These are phyloP conservation scores for Hanseniaspora clermontiae DNA, from an alignment of 805 yeast species.

Conservation along the genomic window DNA sequence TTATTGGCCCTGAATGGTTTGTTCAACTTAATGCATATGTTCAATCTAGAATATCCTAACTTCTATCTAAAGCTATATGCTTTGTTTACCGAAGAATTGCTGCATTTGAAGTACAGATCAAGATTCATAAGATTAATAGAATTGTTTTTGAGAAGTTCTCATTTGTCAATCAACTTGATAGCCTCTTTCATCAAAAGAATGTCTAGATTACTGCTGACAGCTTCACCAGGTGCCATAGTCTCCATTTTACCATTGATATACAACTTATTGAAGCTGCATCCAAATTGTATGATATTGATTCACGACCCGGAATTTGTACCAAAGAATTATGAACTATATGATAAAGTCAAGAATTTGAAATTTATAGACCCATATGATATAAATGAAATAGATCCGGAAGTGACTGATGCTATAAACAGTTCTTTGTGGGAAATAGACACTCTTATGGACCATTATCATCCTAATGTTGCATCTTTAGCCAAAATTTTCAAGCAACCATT, in stretches of 20 bases:
- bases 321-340: slow-evolving; percentile 21
- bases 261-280: slow-evolving; percentile 80
- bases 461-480: slow-evolving; percentile 86
- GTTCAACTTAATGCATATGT: slow-evolving; percentile 67
- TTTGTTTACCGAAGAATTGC: slow-evolving; percentile 57
- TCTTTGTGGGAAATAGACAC: slow-evolving; percentile 89
- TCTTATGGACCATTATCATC: slow-evolving; percentile 75
- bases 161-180: slow-evolving; percentile 65
- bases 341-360: slow-evolving; percentile 24
- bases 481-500: slow-evolving; percentile 82
- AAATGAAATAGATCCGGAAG: slow-evolving; percentile 57
- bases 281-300: slow-evolving; percentile 80
- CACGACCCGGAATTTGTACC: slow-evolving; percentile 36
- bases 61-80: slow-evolving; percentile 74
- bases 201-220: slow-evolving; percentile 57
- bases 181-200: slow-evolving; percentile 82
- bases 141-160: slow-evolving; percentile 73
- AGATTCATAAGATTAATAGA: slow-evolving; percentile 82
- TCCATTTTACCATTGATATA: slow-evolving; percentile 82
- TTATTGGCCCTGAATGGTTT: slow-evolving; percentile 77
- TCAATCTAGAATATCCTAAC: slow-evolving; percentile 83
- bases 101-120: slow-evolving; percentile 70
- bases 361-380: slow-evolving; percentile 55
- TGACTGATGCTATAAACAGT: slow-evolving; percentile 67
- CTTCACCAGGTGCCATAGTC: slow-evolving; percentile 83